Percentiles rank a stretch among this genome's conserved stretches.
phyloP scores from a whole-genome alignment of 164 flowering plant genomes.

The Malania oleifera region DNA sequence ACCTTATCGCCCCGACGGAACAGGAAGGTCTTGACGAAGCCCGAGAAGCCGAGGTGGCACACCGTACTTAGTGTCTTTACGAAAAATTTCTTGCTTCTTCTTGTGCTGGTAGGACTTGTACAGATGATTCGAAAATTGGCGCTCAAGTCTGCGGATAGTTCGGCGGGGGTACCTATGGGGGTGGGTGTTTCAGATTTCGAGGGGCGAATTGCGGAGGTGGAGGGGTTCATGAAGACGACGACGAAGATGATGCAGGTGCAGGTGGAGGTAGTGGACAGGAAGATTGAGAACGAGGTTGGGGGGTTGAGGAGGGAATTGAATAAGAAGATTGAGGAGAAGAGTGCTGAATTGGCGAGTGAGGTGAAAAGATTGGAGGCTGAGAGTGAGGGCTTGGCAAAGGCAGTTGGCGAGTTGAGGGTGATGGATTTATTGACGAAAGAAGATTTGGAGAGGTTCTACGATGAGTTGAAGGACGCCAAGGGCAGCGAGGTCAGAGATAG shows the following conservation, averaged over 20 bases:
- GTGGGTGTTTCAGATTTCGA: constrained; percentile 44
- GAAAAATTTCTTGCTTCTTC: constrained; percentile 51
- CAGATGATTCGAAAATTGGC: constrained; percentile 44
- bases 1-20: constrained; percentile 34
- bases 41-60: constrained; percentile 51
- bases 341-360: constrained; percentile 15
- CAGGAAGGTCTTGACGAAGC: constrained; percentile 23
- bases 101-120: constrained; percentile 38
- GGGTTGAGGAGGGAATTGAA: constrained; percentile 25
- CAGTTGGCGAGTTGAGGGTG: constrained; percentile 25
- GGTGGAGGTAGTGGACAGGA: constrained; percentile 48
- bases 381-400: constrained; percentile 27
- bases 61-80: constrained; percentile 49
- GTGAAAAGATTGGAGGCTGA: constrained; percentile 34
- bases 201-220: constrained; percentile 51
- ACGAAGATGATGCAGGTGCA: constrained; percentile 68
- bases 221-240: constrained; percentile 48
- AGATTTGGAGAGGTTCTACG: constrained; percentile 44
- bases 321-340: constrained; percentile 28
- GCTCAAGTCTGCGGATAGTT: constrained; percentile 15
- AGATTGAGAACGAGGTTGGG: constrained; percentile 28
- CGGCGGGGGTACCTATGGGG: constrained; percentile 16
- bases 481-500: constrained; percentile 11
- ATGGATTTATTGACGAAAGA: constrained; percentile 39
- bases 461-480: constrained; percentile 35